Conservation (phyloP, 805 yeast genomes). For the Candida sanyiensis region DNA sequence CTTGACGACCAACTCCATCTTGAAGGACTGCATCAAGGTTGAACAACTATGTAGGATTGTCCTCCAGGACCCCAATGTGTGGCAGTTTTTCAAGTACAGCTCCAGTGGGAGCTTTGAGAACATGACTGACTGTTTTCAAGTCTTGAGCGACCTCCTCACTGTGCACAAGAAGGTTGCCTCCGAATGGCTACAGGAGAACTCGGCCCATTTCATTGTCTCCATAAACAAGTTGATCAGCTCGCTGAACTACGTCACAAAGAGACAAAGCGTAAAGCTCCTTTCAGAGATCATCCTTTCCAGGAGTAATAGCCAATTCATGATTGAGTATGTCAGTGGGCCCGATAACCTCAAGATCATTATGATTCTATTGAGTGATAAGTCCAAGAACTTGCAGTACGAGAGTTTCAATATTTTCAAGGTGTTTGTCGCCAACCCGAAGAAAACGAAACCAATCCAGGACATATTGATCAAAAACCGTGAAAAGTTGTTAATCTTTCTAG, state of each 20-base stretch:
- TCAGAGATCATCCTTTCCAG: conserved; percentile 66
- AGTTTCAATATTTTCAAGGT: conserved; percentile 92
- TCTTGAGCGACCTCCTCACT: conserved; percentile 64
- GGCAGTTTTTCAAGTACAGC: conserved; percentile 81
- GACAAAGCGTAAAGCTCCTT: conserved; percentile 79
- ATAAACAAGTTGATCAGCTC: conserved; percentile 71
- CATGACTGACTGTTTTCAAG: conserved; percentile 83
- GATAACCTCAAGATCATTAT: conserved; percentile 81
- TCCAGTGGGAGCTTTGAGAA: conserved; percentile 77
- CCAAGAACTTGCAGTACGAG: conserved; percentile 82
- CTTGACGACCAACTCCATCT: conserved; percentile 66
- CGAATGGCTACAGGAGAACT: conserved; percentile 57
- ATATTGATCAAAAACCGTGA: conserved; percentile 79
- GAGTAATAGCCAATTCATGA: conserved; percentile 66
- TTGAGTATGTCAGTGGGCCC: conserved; percentile 70
- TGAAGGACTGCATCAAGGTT: conserved; percentile 79
- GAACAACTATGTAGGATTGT: conserved; percentile 62
- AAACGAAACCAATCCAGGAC: conserved; percentile 72
- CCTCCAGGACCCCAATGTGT: conserved; percentile 54
- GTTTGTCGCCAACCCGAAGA: conserved; percentile 93
- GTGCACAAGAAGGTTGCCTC: conserved; percentile 62
- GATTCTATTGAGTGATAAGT: conserved; percentile 81
- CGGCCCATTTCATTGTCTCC: conserved; percentile 49
- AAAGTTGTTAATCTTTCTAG: conserved; percentile 64
- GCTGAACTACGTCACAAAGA: conserved; percentile 82